Evolutionary conservation across 306 rosid genomes (phyloP).

Genomic region (Mucuna pruriens): DNA sequence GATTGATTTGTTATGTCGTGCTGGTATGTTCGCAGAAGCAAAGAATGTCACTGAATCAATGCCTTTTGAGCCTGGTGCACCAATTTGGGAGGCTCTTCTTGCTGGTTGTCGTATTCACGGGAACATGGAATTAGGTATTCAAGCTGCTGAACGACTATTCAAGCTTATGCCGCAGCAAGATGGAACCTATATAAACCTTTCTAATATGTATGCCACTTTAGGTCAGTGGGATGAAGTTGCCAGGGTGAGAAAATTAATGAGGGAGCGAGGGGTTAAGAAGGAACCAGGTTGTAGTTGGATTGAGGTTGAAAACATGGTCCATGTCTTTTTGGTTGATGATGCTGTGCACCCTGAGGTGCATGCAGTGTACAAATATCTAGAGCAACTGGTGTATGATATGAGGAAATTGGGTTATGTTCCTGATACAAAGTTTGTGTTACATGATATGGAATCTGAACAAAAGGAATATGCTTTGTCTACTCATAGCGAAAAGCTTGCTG

Average conservation of each 20-base stretch:
- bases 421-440: slow-evolving; percentile 55
- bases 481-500: slow-evolving; percentile 62
- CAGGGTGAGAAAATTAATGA: slow-evolving; percentile 55
- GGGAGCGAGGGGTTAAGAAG: slow-evolving; percentile 57
- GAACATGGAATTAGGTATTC: slow-evolving; percentile 54
- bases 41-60: slow-evolving; percentile 50
- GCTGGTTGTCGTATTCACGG: slow-evolving; percentile 59
- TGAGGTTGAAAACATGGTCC: slow-evolving; percentile 58
- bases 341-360: slow-evolving; percentile 57
- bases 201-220: slow-evolving; percentile 59
- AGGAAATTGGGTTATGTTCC: slow-evolving; percentile 57
- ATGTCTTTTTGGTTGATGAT: slow-evolving; percentile 63
- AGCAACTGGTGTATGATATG: slow-evolving; percentile 53
- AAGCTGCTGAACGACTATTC: slow-evolving; percentile 52
- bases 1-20: slow-evolving; percentile 59
- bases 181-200: slow-evolving; percentile 56
- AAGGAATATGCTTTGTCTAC: slow-evolving; percentile 55
- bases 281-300: slow-evolving; percentile 71
- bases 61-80: slow-evolving; percentile 54
- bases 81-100: slow-evolving; percentile 65
- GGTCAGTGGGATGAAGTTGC: slow-evolving; percentile 62
- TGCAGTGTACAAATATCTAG: slow-evolving; percentile 55
- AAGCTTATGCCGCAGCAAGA: slow-evolving; percentile 53
- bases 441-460: slow-evolving; percentile 59
- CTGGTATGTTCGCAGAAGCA: slow-evolving; percentile 56